Conservation (phyloP, 768 basidiomycete species). For the Lentinula detonsa region DNA sequence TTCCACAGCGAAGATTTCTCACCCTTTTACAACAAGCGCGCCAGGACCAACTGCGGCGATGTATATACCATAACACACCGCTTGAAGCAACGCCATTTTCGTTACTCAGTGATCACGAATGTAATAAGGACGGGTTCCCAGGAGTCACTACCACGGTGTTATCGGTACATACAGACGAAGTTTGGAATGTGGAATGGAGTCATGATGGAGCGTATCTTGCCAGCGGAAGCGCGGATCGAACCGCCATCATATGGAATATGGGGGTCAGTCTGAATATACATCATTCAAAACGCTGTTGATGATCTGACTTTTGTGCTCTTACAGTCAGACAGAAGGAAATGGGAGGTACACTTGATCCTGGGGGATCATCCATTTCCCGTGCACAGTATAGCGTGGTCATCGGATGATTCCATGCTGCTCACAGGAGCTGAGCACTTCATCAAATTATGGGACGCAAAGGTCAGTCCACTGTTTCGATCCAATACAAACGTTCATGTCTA, state of each 20-base stretch:
- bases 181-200: constrained; percentile 96
- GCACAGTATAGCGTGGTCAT: constrained; percentile 86
- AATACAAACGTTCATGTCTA: not conserved
- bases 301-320: constrained; percentile 12
- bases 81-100: constrained; percentile 56
- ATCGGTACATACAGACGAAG: constrained; percentile 85
- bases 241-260: constrained; percentile 85
- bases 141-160: constrained; percentile 79
- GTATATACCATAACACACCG: constrained; percentile 82
- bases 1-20: constrained; percentile 83
- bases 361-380: constrained; percentile 77
- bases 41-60: constrained; percentile 70
- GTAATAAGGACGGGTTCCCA: constrained; percentile 79
- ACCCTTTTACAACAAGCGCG: constrained; percentile 84
- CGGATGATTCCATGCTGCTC: constrained; percentile 78
- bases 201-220: constrained; percentile 82
- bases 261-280: constrained; percentile 47
- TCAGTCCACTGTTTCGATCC: constrained; percentile 24
- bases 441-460: constrained; percentile 89
- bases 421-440: constrained; percentile 79
- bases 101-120: constrained; percentile 83
- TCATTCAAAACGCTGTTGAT: constrained; percentile 5
- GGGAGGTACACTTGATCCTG: constrained; percentile 53
- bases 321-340: constrained; percentile 49
- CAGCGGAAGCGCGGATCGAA: constrained; percentile 82